These are phyloP conservation scores for Chaetomium globosum DNA, from an alignment of 2,329 filamentous ascomycete species.

Conservation along the genomic window DNA sequence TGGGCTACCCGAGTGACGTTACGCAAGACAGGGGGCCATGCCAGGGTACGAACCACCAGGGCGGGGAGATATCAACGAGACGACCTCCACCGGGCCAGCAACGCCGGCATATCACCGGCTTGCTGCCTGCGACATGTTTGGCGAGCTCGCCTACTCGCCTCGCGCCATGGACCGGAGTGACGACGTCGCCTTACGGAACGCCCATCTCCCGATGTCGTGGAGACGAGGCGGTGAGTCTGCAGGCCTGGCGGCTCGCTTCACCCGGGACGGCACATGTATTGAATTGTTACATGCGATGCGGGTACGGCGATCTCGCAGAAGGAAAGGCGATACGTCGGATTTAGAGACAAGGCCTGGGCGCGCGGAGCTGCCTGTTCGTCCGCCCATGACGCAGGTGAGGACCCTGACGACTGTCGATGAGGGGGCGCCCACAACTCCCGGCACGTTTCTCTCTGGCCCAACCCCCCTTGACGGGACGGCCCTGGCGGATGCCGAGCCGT, in stretches of 20 bases:
- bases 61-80: not conserved
- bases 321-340: slow-evolving; percentile 1
- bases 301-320: slow-evolving; percentile 11
- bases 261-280: slow-evolving; percentile 19
- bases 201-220: slow-evolving; percentile 20
- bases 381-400: slow-evolving; percentile 1
- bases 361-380: not conserved
- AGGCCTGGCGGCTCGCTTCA: slow-evolving; percentile 16
- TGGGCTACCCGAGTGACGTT: slow-evolving; percentile 11
- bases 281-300: slow-evolving; percentile 12
- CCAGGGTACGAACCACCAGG: not conserved
- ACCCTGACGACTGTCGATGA: not conserved
- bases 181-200: slow-evolving; percentile 16
- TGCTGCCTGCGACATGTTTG: not conserved
- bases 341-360: not conserved
- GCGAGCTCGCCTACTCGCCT: not conserved
- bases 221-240: slow-evolving; percentile 25
- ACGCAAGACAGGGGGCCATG: not conserved
- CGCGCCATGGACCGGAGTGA: not conserved
- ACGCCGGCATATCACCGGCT: slow-evolving; percentile 27
- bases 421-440: not conserved
- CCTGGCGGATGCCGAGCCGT: slow-evolving; percentile 31
- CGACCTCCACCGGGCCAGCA: slow-evolving; percentile 20
- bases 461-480: slow-evolving; percentile 31
- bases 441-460: not conserved